Base-by-base conservation (phyloP, 805 yeast species). In the Cyberlindnera mrakii region DNA sequence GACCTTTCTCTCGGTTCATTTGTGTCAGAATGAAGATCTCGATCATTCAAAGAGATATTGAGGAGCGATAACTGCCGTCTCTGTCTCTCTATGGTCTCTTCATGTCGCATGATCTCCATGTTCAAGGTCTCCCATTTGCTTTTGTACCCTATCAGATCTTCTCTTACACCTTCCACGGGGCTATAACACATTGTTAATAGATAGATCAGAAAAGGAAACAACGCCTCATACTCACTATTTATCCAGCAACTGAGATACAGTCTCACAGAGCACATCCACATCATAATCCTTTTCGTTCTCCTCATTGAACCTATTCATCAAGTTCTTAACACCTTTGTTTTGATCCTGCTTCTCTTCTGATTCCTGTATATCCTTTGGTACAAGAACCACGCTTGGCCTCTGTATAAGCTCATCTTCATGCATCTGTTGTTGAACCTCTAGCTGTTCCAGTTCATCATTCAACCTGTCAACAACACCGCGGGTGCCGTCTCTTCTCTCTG, bases 401-500 rank as follows among this genome's bases (percentile, higher is more conserved):
- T 10, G 9, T 1, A 31, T 33, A n/a, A 17, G 40, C 6, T 8
- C 34, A 17, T 20, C 23, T 14, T 20, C 29, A 19, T 25, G 14
- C 18, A 16, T 8, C 15, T 30, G 20, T 37, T 35, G 17, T 29
- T 16, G 29, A 19, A 23, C 13, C 19, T 38, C 56, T 48, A 23
- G 62, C 57, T 49, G 60, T 47, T 52, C 62, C 39, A 55, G 61
- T 44, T 62, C 72, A 31, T 64, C 64, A 23, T 62, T 55, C 18
- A 68, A 41, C 35, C 54, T 50, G 36, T 67, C 72, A 20, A 63
- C 55, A 1, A 63, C 58, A 16, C 71, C 69, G 16, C 59, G 52
- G 39, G 70, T 71, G 0, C 82, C 82, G 51, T 79, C 84, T 25
- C 66, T 65, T 19, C 85, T 56, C 40, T 67, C 73, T 1, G 73